A percentile compares a stretch with the other conserved stretches of the same genome.
Evolutionary conservation across 306 rosid genomes (phyloP).

Genomic region (Pyrus betulifolia): DNA sequence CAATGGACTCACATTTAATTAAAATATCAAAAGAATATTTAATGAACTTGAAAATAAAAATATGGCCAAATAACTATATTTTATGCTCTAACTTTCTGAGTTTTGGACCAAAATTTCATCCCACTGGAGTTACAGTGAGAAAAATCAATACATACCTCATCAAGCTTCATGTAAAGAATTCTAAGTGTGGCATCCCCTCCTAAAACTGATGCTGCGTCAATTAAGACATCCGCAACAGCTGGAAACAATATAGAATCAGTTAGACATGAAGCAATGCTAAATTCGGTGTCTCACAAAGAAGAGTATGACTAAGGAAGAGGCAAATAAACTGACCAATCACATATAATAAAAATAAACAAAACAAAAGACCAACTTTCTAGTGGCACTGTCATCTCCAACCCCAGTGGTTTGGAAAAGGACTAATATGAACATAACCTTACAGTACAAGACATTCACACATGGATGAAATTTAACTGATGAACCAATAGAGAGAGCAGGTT

Average conservation of each 20-base stretch:
- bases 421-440: neutral
- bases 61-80: neutral
- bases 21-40: neutral
- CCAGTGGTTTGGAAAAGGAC: neutral
- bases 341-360: neutral
- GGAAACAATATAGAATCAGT: conserved; percentile 34
- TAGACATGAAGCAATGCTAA: conserved; percentile 12
- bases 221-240: conserved; percentile 98
- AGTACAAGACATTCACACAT: neutral
- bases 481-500: neutral
- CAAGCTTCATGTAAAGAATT: conserved; percentile 77
- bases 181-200: conserved; percentile 85
- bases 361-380: neutral
- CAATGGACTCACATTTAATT: neutral
- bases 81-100: neutral
- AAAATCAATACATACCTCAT: conserved; percentile 58
- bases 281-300: conserved; percentile 15
- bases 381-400: neutral
- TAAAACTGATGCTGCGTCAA: conserved; percentile 93
- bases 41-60: neutral
- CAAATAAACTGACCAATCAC: neutral
- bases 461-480: neutral
- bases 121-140: neutral
- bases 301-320: neutral
- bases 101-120: neutral